Base-by-base conservation (phyloP, 306 rosid species). In the Casuarina glauca region DNA sequence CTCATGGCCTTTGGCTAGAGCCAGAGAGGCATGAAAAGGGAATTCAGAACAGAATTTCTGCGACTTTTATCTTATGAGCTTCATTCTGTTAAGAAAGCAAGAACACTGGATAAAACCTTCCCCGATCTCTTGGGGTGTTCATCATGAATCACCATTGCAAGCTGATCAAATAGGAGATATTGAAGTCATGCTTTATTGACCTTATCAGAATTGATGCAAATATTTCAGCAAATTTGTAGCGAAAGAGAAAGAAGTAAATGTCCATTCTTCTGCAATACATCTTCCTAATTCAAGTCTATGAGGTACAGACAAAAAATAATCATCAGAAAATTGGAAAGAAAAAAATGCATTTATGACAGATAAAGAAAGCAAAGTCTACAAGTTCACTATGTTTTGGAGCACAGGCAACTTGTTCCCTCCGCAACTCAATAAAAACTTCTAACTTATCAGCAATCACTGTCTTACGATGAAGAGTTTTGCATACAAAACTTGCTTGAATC, bases 401-500 rank as follows among this genome's bases (percentile, higher is more conserved):
- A 77, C 86, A 81, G 75, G 75, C 82, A 81, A 82, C 74, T 69
- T 74, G 77, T 74, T 88, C 83, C 81, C 76, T 84, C 86, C 82
- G 83, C 83, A 84, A 86, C 80, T 81, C 85, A 82, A 73, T 69
- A 84, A 84, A 82, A 74, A 75, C 81, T 80, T 79, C 82, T 78
- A 80, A 36, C 17, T 84, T 80, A 83, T 82, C 82, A 80, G 73
- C 80, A 19, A 83, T 82, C 87, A 87, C 72, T 78, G 90, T 81
- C 86, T 81, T 86, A 88, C 38, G 84, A 76, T 82, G 91, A 76
- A 66, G 82, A 84, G 73, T 71, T 83, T 79, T 82, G 87, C 72
- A 82, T 81, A 84, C 51, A 79, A 86, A 82, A 82, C 84, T 77
- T 82, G 83, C 86, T 87, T 84, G 83, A 78, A 80, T 77, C 91